Evolutionary conservation across 441 rosid genomes (phyloP).

Genomic region (Gossypium trilobum): DNA sequence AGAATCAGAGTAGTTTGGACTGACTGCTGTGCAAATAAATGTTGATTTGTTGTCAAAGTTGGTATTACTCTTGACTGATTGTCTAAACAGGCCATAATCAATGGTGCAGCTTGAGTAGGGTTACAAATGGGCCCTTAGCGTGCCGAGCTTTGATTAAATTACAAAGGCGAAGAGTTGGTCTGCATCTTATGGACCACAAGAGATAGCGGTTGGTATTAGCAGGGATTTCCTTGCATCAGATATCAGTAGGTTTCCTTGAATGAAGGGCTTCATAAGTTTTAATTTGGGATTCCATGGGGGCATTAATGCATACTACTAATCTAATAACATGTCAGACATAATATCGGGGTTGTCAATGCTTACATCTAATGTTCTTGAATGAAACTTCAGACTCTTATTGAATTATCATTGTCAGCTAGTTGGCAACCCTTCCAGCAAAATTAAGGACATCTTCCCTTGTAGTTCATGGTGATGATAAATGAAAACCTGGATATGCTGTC

Average conservation of each 20-base stretch:
- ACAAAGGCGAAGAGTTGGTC: neutral
- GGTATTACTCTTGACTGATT: neutral
- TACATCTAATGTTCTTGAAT: slow-evolving; percentile 17
- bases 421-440: slow-evolving; percentile 1
- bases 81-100: slow-evolving; percentile 4
- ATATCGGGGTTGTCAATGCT: slow-evolving; percentile 5
- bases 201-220: neutral
- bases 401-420: slow-evolving; percentile 12
- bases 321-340: slow-evolving; percentile 8
- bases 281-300: neutral
- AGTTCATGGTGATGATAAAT: neutral
- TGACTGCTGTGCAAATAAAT: neutral
- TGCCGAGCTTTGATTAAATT: slow-evolving; percentile 9
- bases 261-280: neutral
- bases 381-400: neutral
- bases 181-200: slow-evolving; percentile 23
- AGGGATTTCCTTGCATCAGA: neutral
- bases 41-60: neutral
- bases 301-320: neutral
- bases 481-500: neutral
- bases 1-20: no score
- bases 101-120: neutral
- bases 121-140: neutral
- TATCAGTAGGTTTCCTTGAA: slow-evolving; percentile 17
- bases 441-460: neutral